Evolutionary conservation across 257 asterid genomes (phyloP), one percentile per base, ranked within the genome.

Genomic region (Linaria vulgaris): DNA sequence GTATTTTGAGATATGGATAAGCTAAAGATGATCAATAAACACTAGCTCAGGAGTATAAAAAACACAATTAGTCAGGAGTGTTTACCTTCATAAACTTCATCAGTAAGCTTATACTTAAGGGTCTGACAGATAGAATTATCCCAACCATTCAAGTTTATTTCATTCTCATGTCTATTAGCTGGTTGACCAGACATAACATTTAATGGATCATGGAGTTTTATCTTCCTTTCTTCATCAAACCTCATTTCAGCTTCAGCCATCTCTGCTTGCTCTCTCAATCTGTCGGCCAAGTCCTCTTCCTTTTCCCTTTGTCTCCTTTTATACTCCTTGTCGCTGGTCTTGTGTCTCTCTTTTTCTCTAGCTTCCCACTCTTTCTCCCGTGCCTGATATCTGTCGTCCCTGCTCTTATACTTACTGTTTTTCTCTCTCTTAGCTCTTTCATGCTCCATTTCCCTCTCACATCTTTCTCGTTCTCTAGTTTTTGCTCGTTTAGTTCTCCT

Each of bases 291-390:
- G 76, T 94, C 99, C 13, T 90, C 99, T 71, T 94, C 96, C 76
- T 79, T 87, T 73, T 94, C 97, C 75, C 95, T 79, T 20, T 76
- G 95, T 72, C 95, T 80, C 77, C 95, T 70, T 72, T 82, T 87
- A 64, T 95, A 85, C 56, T 94, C 99, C 59, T 94, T 96, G 17
- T 85, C 99, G 37, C 85, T 79, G 56, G 84, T 73, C 84, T 82
- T 90, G 77, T 85, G 76, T 70, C 79, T 84, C 72, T 94, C 97
- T 73, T 88, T 94, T 63, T 94, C 99, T 80, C 91, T 85, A 66
- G 84, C 21, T 82, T 94, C 99, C 99, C 99, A 90, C 66, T 94
- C 97, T 69, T 94, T 90, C 76, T 90, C 99, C 22, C 92, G 95
- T 54, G 75, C 71, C 85, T 85, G 90, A 67, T 76, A 94, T 76